Evolutionary conservation across 768 basidiomycete species (phyloP).

Genomic region (Arthromyces matolae): DNA sequence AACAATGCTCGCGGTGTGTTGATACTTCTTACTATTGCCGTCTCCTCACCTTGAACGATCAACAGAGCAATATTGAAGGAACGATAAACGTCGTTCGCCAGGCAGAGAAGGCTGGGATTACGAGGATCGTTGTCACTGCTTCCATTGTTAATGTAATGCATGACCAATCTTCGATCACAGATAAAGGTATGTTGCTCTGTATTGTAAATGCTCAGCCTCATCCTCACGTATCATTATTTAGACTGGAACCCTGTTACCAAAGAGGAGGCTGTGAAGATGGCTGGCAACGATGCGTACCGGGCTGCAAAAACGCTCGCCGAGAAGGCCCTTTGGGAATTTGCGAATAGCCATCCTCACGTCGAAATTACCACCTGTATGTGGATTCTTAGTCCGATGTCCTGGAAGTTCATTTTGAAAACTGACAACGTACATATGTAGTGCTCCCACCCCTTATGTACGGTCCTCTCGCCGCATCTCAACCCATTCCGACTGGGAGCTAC

Average conservation of each 20-base stretch:
- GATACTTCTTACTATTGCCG: too few species aligned
- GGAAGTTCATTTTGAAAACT: too few species aligned
- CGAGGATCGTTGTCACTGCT: slow-evolving; percentile 37
- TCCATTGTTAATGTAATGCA: slow-evolving; percentile 30
- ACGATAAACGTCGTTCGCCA: slow-evolving; percentile 39
- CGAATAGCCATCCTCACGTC: slow-evolving; percentile 14
- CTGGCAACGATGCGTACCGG: slow-evolving; percentile 9
- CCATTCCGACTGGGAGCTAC: slow-evolving; percentile 21
- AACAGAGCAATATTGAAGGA: too few species aligned
- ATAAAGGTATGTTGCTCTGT: too few species aligned
- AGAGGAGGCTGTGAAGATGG: slow-evolving; percentile 12
- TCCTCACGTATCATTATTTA: neutral
- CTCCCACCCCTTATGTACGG: slow-evolving; percentile 37
- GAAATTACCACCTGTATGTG: slow-evolving; percentile 17
- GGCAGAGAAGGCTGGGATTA: slow-evolving; percentile 33
- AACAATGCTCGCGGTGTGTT: too few species aligned
- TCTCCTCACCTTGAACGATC: too few species aligned
- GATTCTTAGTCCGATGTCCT: too few species aligned
- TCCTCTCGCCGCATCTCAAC: slow-evolving; percentile 27
- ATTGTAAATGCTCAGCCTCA: too few species aligned
- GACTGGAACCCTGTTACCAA: slow-evolving; percentile 16
- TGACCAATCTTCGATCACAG: slow-evolving; percentile 20
- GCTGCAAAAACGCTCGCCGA: slow-evolving; percentile 18
- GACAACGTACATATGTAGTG: slow-evolving; percentile 23
- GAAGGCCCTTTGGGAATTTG: slow-evolving; percentile 15